Base-by-base conservation (phyloP, 371 early-diverging fungal genomes). In the Dichotomocladium elegans region DNA sequence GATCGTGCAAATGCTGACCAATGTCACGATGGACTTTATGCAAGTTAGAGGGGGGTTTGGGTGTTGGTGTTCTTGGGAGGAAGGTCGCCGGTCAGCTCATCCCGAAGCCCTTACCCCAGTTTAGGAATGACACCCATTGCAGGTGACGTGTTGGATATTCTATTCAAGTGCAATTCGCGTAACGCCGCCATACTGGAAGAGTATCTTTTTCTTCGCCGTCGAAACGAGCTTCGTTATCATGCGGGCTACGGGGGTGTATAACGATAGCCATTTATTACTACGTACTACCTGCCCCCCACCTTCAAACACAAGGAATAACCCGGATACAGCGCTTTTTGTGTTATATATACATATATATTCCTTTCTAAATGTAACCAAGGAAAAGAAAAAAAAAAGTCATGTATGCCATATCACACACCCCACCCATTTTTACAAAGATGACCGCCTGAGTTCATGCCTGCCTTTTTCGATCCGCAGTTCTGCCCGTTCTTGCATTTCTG, bases 41-140 rank as follows among this genome's bases (percentile, higher is more conserved):
- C 46, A 56, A 49, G 56, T 43, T n/a, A n/a, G n/a, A n/a, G n/a
- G n/a, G n/a, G n/a, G n/a, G n/a, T n/a, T n/a, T n/a, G n/a, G n/a
- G n/a, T n/a, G n/a, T n/a, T n/a, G n/a, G 37, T 37, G 37, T 9
- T 37, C 21, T 37, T 12, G n/a, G n/a, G n/a, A n/a, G n/a, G n/a
- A n/a, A n/a, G n/a, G n/a, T n/a, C n/a, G n/a, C n/a, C n/a, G n/a
- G n/a, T n/a, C n/a, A n/a, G n/a, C n/a, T n/a, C n/a, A n/a, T n/a
- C n/a, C n/a, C n/a, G n/a, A n/a, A 35, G 14, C 35, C 35, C 17
- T 35, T 17, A n/a, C 7, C 21, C 14, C 27, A 53, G 45, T 31
- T 17, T 78, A n/a, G 81, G 81, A 1, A 47, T 81, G 34, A 58
- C 73, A 7, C 81, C 81, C 2, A 31, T 81, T 14, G 58, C 66